Conservation (phyloP, 2,329 filamentous ascomycete genomes). For the Alternaria alternata region DNA sequence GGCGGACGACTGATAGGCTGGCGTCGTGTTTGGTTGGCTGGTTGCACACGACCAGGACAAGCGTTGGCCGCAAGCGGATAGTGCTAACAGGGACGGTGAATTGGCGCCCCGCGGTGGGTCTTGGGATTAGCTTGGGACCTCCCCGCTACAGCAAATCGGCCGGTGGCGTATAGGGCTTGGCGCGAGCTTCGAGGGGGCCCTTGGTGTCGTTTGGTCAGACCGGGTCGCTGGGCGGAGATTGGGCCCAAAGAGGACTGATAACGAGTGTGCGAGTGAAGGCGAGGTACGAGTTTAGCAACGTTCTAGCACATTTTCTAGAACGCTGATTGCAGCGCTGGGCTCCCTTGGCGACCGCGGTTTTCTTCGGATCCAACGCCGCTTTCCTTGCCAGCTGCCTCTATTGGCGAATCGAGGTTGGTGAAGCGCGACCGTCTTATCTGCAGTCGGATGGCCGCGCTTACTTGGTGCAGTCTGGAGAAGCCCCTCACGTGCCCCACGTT, state of each 20-base stretch:
- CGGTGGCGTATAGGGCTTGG: conserved; percentile 66
- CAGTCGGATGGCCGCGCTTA: conserved; percentile 18
- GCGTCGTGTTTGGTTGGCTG: conserved; percentile 24
- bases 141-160: conserved; percentile 25
- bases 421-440: conserved; percentile 18
- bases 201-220: conserved; percentile 10
- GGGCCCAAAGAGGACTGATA: conserved; percentile 29
- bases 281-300: not conserved
- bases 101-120: conserved; percentile 24
- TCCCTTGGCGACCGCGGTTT: conserved; percentile 23
- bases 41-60: conserved; percentile 27
- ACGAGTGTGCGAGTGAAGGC: conserved; percentile 4
- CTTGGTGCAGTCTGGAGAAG: conserved; percentile 21
- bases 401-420: conserved; percentile 15
- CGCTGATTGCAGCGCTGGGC: conserved; percentile 6
- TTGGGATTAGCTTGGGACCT: conserved; percentile 31
- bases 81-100: conserved; percentile 20
- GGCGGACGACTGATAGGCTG: conserved; percentile 28
- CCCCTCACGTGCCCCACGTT: conserved; percentile 28
- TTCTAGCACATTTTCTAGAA: conserved; percentile 39
- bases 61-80: conserved; percentile 21
- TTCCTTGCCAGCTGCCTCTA: conserved; percentile 37
- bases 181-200: conserved; percentile 1
- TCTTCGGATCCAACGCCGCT: conserved; percentile 19
- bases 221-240: conserved; percentile 26